Evolutionary conservation across 345 rosid species (phyloP), one percentile per base, ranked within the genome.

Genomic region (Erysimum cheiranthoides): DNA sequence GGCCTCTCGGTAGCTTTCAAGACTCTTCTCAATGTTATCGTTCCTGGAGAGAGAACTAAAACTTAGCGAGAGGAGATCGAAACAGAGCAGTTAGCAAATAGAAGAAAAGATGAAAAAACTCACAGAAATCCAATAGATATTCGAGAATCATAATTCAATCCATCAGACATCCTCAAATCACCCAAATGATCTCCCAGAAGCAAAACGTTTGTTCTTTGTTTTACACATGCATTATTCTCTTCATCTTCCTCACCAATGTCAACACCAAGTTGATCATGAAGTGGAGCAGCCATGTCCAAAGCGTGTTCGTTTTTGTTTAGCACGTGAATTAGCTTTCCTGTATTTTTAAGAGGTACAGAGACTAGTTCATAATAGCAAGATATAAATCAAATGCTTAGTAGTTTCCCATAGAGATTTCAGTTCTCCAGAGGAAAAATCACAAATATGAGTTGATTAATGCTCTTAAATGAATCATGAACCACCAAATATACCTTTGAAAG

Each of bases 171-270:
- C 65, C 92, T 79, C 60, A 93, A 78, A 78, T 93, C 98, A 27
- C 97, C 97, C 28, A 86, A 74, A 70, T 86, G 97, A 84, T 93
- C 98, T 66, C 97, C 97, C 32, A 93, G 85, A 77, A 93, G 98
- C 74, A 89, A 81, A 64, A 93, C 93, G 25, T 93, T 88, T 43
- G 86, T 93, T 83, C 98, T 78, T 78, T 77, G 81, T 80, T 86
- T 93, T 70, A 89, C 79, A 0, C 82, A 81, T 62, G 73, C 79
- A 71, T 1, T 0, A 21, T 43, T 72, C 47, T 81, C 92, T 74
- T 76, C 70, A 25, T 62, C 67, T 50, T 77, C 71, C 51, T 75
- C 83, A 61, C 73, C 43, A 42, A 4, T 52, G 58, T 83, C 86
- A 27, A 35, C 62, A 40, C 92, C 93, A 51, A 85, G 63, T 49